Percentiles rank a stretch among this genome's conserved stretches.
Evolutionary conservation across 1,139 yeast species (phyloP).

Genomic region (Taphrina wiesneri): DNA sequence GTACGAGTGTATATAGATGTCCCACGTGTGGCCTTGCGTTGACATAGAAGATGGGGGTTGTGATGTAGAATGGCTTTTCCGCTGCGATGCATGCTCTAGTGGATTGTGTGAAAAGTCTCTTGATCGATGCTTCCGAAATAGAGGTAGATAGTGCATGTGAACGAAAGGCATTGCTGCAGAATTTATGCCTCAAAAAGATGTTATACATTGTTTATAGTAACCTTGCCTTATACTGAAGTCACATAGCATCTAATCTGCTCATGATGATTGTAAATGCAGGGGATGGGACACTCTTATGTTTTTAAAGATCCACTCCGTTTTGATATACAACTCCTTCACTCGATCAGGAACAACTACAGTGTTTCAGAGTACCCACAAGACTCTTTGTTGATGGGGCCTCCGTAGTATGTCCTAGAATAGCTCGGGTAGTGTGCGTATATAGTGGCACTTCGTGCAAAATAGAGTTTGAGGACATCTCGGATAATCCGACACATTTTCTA

Average conservation of each 20-base stretch:
- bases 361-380: too few species aligned
- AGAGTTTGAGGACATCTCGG: neutral
- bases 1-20: conserved; percentile 81
- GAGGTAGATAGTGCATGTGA: too few species aligned
- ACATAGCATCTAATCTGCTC: neutral
- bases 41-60: conserved; percentile 95
- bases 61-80: conserved; percentile 54
- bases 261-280: too few species aligned
- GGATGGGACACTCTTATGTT: too few species aligned
- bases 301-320: too few species aligned
- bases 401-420: too few species aligned
- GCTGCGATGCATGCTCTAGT: neutral
- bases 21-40: conserved; percentile 95
- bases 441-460: neutral
- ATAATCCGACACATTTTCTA: neutral
- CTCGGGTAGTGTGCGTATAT: neutral
- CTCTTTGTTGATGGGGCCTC: too few species aligned
- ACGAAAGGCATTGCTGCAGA: neutral
- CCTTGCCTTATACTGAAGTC: neutral
- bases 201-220: neutral
- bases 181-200: neutral
- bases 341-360: too few species aligned
- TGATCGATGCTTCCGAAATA: too few species aligned
- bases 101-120: neutral
- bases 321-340: too few species aligned